Conservation (phyloP, 805 yeast genomes). For the Pichia gijzeniarum region DNA sequence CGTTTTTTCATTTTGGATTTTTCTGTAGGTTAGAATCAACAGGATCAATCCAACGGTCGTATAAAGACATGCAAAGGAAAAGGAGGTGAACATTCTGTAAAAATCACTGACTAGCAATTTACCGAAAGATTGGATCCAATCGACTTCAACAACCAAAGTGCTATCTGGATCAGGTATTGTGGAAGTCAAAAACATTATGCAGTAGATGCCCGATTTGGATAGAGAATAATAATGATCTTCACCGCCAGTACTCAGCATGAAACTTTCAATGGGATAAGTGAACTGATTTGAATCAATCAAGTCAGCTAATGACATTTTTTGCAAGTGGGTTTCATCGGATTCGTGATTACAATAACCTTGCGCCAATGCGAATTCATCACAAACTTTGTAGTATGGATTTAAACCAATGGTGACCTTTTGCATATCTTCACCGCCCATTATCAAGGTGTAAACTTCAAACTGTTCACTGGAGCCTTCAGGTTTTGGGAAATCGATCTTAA, state of each 20-base stretch:
- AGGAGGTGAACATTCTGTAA: conserved; percentile 20
- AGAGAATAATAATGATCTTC: conserved; percentile 15
- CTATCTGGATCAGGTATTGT: conserved; percentile 11
- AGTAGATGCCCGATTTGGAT: conserved; percentile 22
- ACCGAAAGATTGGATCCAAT: conserved; percentile 32
- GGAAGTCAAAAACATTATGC: conserved; percentile 21
- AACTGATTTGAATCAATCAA: conserved; percentile 16
- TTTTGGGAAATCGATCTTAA: conserved; percentile 18
- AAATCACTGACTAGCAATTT: conserved; percentile 26
- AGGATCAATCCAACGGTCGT: conserved; percentile 12
- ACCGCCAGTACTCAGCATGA: conserved; percentile 8
- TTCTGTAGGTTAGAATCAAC: conserved; percentile 14
- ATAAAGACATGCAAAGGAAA: conserved; percentile 21
- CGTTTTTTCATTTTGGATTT: conserved; percentile 15
- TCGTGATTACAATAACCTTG: conserved; percentile 20
- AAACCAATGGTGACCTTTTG: conserved; percentile 21
- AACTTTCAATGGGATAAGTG: conserved; percentile 17
- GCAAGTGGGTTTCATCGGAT: conserved; percentile 11
- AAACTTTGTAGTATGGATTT: conserved; percentile 23
- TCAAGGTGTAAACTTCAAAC: conserved; percentile 17
- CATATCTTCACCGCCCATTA: conserved; percentile 23
- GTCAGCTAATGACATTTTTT: conserved; percentile 15
- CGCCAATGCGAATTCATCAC: conserved; percentile 27
- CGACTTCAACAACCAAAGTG: conserved; percentile 16
- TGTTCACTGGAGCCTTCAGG: conserved; percentile 1